These are phyloP conservation scores for Camptophora hylomeconis DNA, from an alignment of 2,329 filamentous ascomycete genomes.

Conservation along the genomic window DNA sequence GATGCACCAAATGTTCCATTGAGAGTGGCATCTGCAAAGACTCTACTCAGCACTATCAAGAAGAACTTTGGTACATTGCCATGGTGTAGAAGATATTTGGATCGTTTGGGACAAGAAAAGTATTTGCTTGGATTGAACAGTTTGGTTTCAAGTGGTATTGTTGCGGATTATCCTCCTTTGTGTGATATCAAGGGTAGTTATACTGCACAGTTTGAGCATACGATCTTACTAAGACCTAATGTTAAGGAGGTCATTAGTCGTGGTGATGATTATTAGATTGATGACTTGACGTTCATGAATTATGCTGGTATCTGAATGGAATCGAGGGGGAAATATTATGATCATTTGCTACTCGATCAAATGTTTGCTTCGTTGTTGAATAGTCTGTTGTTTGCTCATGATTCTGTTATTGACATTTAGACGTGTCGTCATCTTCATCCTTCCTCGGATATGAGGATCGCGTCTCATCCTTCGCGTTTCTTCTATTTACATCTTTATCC, in stretches of 20 bases:
- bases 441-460: too few species aligned
- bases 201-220: constrained; percentile 88
- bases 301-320: too few species aligned
- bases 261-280: constrained; percentile 71
- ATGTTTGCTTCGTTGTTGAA: too few species aligned
- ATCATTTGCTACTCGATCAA: too few species aligned
- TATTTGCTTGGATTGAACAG: constrained; percentile 85
- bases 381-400: too few species aligned
- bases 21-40: constrained; percentile 69
- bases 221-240: constrained; percentile 62
- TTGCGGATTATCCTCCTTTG: constrained; percentile 81
- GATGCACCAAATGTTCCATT: constrained; percentile 67
- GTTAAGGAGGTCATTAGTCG: constrained; percentile 82
- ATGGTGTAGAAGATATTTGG: constrained; percentile 81
- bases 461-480: too few species aligned
- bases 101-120: constrained; percentile 87
- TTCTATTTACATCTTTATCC: too few species aligned
- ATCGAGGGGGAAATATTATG: too few species aligned
- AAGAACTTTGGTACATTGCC: constrained; percentile 93
- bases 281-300: too few species aligned
- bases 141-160: constrained; percentile 67
- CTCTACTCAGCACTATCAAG: constrained; percentile 75
- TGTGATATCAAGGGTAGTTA: constrained; percentile 90
- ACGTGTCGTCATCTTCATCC: too few species aligned
- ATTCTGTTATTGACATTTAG: too few species aligned